Base-by-base conservation (phyloP, 768 basidiomycete genomes). In the Albatrellus ellisii region DNA sequence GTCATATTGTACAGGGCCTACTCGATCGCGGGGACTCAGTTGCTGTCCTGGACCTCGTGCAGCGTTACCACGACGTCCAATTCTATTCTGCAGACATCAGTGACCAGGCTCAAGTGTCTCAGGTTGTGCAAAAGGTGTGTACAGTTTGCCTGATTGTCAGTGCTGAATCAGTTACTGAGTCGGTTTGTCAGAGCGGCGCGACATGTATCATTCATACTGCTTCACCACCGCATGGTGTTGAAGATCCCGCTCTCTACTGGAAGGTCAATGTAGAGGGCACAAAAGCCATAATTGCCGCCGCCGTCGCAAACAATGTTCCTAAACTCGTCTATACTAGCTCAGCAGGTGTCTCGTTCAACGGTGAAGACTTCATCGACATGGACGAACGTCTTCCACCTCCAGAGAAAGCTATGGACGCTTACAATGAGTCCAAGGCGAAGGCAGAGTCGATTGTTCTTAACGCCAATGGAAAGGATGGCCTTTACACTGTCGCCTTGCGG, bases 131-230 rank as follows among this genome's bases (percentile, higher is more conserved):
- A 55, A 83, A 81, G 68, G 85, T 84, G 39, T 34, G 72, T 60
- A 18, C 7, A 0, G 43, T 8, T 33, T 43, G 25, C 37, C 20
- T 25, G 1, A 25, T 26, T 21, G 11, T 37, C 12, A 25, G 1
- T 29, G 26, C 10, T 14, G 21, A 12, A 18, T 18, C 37, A 21
- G 7, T 21, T 25, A 24, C 14, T 43, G 7, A 37, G 20, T 22
- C 37, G 26, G 0, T n/a, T n/a, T n/a, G n/a, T n/a, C 47, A 89
- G 83, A 81, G 80, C 47, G 77, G 78, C 28, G 72, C 89, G 21
- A 91, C 88, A 0, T 87, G 84, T 53, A 84, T 98, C 48, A 88
- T 99, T 47, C 95, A 99, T 59, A 97, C 92, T 8, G 95, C 92
- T 14, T 92, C 91, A 6, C 79, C 78, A 0, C 75, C 75, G 4